Evolutionary conservation across 2,329 filamentous ascomycete species (phyloP), one percentile per base, ranked within the genome.

Genomic region (Neofusicoccum sp.): DNA sequence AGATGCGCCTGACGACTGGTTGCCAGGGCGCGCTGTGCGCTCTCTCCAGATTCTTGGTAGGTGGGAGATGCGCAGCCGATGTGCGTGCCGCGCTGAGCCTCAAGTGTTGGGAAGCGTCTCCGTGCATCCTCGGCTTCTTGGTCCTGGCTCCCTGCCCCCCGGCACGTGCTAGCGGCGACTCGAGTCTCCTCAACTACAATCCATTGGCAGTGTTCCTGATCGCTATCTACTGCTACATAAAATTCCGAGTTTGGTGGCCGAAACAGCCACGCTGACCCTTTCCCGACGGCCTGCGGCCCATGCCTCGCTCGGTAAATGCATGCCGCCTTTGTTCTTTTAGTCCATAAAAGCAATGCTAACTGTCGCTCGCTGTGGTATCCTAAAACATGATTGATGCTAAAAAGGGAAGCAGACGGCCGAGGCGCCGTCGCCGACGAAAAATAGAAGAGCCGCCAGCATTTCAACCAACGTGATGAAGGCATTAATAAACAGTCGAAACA

Each of bases 141-240:
- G 20, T 26, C 57, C 44, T 43, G 44, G n/a, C 57, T 33, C 12
- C 26, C 16, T 31, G 20, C 24, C 12, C 51, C 26, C 16, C 5
- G 14, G 41, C 45, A 49, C 34, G 51, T 14, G 26, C 9, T 56
- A 43, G 34, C 14, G 8, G 30, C 8, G 26, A 14, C n/a, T 31
- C n/a, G n/a, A 24, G 4, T 49, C n/a, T 49, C 14, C 33, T 40
- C 16, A 20, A 28, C 49, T 41, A 41, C 36, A 28, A 43, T 56
- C 38, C 5, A 56, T 56, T 56, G 51, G 38, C 51, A 56, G 41
- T 56, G 51, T 54, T 54, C 51, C 51, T 54, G 36, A 56, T 56
- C 51, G 38, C 58, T 53, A 60, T 60, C 58, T 60, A 60, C 58
- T 44, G 30, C 58, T 60, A 60, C 58, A 49, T 60, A 60, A 44